phyloP scores from a whole-genome alignment of 2,329 filamentous ascomycete genomes.

The Neofusicoccum sp. region DNA sequence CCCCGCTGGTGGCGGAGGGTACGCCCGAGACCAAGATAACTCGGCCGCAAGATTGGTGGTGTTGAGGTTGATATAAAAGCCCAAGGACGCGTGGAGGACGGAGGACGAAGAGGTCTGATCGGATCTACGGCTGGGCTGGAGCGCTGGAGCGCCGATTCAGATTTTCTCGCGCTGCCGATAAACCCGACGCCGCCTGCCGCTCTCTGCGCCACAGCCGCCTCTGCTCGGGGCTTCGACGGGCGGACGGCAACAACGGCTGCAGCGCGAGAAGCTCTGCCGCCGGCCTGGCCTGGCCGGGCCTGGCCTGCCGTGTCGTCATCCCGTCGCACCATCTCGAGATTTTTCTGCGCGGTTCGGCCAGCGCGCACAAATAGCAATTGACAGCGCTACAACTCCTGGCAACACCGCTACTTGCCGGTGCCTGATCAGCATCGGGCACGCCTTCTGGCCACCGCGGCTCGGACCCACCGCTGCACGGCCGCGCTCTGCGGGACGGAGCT shows the following conservation, averaged over 20 bases:
- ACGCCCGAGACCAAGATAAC: not conserved
- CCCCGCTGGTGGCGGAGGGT: not conserved
- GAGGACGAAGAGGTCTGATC: not conserved
- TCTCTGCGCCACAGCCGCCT: not conserved
- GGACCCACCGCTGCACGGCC: constrained; percentile 13
- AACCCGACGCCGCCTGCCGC: not conserved
- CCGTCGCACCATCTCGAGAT: not conserved
- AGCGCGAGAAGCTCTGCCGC: not conserved
- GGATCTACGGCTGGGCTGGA: not conserved
- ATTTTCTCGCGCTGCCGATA: constrained; percentile 2
- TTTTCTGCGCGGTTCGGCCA: not conserved
- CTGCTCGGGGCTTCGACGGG: not conserved
- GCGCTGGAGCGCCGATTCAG: not conserved
- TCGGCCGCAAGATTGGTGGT: not conserved
- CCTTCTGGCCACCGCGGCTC: not conserved
- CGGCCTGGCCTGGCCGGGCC: not conserved
- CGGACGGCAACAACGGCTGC: not conserved
- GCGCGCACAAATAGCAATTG: too few species aligned
- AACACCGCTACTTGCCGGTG: constrained; percentile 11
- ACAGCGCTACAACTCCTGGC: not conserved
- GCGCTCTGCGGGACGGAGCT: not conserved
- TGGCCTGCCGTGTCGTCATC: not conserved
- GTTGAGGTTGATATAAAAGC: constrained; percentile 8
- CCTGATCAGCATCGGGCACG: not conserved
- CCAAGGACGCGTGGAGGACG: not conserved